Conservation (phyloP, 1,139 yeast genomes). For the Saccharomycopsis crataegensis region DNA sequence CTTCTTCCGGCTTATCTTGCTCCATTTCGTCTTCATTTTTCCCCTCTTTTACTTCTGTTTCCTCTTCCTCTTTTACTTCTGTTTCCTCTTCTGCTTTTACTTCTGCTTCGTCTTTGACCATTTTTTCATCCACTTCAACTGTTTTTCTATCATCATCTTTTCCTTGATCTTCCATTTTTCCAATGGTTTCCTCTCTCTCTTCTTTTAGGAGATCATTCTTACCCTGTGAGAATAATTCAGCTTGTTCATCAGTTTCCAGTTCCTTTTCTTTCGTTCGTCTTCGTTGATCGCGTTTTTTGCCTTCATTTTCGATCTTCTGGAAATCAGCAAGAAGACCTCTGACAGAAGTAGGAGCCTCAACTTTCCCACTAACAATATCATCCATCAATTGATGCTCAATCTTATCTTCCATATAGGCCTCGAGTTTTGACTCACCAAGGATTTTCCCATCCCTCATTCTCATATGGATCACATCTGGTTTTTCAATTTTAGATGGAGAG, state of each 20-base stretch:
- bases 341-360: conserved; percentile 4
- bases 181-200: background rate
- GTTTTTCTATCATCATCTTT: background rate
- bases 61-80: background rate
- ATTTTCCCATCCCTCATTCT: conserved; percentile 14
- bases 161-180: background rate
- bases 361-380: conserved; percentile 10
- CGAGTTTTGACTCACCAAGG: conserved; percentile 4
- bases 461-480: conserved; percentile 12
- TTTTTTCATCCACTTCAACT: background rate
- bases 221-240: background rate
- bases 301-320: background rate
- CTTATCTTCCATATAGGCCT: conserved; percentile 4
- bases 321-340: conserved; percentile 9
- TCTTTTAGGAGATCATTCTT: background rate
- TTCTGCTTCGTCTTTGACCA: background rate
- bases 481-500: background rate
- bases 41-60: background rate
- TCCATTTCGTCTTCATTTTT: background rate
- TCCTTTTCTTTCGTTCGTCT: background rate
- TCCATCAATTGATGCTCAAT: conserved; percentile 15
- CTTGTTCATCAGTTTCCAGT: background rate
- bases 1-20: background rate
- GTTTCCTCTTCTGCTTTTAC: background rate
- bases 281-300: background rate